Conservation (phyloP, 1,139 yeast species). For the Taphrina sp. region DNA sequence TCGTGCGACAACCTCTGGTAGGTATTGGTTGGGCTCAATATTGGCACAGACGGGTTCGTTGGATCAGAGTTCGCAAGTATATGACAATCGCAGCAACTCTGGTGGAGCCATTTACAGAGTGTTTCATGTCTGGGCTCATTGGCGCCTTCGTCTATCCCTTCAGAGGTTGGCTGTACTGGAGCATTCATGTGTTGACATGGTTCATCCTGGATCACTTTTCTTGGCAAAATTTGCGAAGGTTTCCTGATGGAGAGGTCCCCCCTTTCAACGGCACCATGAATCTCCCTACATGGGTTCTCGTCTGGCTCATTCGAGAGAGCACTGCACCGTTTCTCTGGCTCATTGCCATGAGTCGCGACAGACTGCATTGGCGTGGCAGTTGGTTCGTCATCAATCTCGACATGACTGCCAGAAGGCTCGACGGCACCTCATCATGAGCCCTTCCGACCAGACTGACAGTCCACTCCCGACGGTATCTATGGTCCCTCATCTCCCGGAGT, state of each 20-base stretch:
- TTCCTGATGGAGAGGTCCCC: conserved; percentile 41
- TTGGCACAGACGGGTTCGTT: conserved; percentile 66
- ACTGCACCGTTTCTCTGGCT: conserved; percentile 85
- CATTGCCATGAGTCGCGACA: conserved; percentile 72
- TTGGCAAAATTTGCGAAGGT: conserved; percentile 45
- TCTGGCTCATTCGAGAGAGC: conserved; percentile 68
- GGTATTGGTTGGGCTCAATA: conserved; percentile 57
- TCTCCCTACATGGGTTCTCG: conserved; percentile 46
- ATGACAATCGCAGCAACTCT: conserved; percentile 85
- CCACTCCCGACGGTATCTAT: no score
- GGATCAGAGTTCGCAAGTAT: conserved; percentile 86
- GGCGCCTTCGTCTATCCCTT: conserved; percentile 52
- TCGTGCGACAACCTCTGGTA: conserved; percentile 73
- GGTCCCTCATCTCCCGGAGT: no score
- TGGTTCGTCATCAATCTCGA: conserved; percentile 73
- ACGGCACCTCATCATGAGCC: no score
- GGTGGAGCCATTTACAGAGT: conserved; percentile 83
- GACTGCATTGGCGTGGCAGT: conserved; percentile 77
- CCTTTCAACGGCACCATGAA: conserved; percentile 42
- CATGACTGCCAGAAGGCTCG: conserved; percentile 65
- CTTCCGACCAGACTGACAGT: no score
- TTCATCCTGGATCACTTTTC: conserved; percentile 51
- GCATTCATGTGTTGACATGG: conserved; percentile 67
- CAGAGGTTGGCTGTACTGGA: conserved; percentile 46
- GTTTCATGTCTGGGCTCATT: conserved; percentile 59